These are phyloP conservation scores for Withania somnifera DNA, from an alignment of 305 asterid genomes.

Conservation along the genomic window DNA sequence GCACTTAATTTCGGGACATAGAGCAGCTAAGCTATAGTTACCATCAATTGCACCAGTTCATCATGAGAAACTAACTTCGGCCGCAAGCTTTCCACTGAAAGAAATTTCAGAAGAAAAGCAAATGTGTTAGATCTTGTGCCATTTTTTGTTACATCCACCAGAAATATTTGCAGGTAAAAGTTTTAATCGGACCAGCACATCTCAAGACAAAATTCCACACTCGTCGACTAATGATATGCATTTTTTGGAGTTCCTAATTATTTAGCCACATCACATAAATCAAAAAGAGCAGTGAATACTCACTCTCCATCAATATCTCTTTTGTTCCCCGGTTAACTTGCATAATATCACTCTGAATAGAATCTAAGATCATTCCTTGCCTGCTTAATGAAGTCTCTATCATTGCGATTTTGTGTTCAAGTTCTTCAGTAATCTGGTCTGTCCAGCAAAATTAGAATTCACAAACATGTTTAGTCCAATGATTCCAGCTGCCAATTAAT, in stretches of 20 bases:
- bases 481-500: not conserved
- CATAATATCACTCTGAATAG: constrained; percentile 77
- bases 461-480: not conserved
- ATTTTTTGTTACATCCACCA: not conserved
- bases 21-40: constrained; percentile 23
- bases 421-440: constrained; percentile 73
- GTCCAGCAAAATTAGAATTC: constrained; percentile 21
- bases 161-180: not conserved
- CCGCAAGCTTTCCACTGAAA: constrained; percentile 54
- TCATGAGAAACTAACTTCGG: constrained; percentile 57
- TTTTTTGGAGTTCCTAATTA: not conserved
- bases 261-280: not conserved
- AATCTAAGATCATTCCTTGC: constrained; percentile 73
- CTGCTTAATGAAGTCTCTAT: constrained; percentile 73
- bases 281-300: constrained; percentile 25
- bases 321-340: constrained; percentile 78
- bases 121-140: not conserved
- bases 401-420: constrained; percentile 73
- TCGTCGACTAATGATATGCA: not conserved
- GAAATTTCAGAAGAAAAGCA: constrained; percentile 1
- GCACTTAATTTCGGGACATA: constrained; percentile 7
- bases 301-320: constrained; percentile 62
- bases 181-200: not conserved
- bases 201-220: not conserved
- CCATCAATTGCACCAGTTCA: constrained; percentile 58